Base-by-base conservation (phyloP, 768 basidiomycete genomes). In the Amanita rimosa region DNA sequence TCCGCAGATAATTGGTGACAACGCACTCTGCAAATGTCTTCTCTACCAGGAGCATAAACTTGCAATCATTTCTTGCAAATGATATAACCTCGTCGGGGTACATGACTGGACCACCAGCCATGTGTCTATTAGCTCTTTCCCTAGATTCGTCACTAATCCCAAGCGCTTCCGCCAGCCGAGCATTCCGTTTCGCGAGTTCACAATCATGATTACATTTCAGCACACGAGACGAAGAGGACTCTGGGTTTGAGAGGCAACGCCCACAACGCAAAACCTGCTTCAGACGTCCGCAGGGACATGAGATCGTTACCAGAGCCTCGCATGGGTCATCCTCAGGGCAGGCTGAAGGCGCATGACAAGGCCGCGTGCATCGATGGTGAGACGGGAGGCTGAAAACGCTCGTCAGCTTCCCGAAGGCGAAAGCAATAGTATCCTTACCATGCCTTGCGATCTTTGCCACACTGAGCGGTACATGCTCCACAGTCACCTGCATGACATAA, bases 291-390 rank as follows among this genome's bases (percentile, higher is more conserved):
- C 95, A 98, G 0, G 85, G 69, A 59, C 95, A 98, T 0, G 75
- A 70, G 35, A 94, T 69, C 2, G 71, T 78, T 46, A 92, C 70
- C 8, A 78, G 61, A 0, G 81, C 63, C 21, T 73, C 73, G 58
- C 95, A 99, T 2, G 92, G 81, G 8, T 83, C 76, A 2, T 76
- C 71, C 64, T 96, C 89, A 5, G 82, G 71, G 62, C 96, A 98
- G 8, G 77, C 66, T 0, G 90, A 74, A 0, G 96, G 96, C 1
- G 93, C 93, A 56, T 98, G 96, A 60, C 95, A 97, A 0, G 78
- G 70, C 1, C 70, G 68, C 1, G 77, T 80, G 59, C 88, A 96
- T 0, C 86, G 81, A 54, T 96, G 92, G 7, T 74, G 69, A 5
- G 69, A 70, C 1, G 84, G 85, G 29, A 83, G 65, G 57, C 87